Evolutionary conservation across 371 early-diverging fungal genomes (phyloP).

Genomic region (Dinochytrium kinnereticum): DNA sequence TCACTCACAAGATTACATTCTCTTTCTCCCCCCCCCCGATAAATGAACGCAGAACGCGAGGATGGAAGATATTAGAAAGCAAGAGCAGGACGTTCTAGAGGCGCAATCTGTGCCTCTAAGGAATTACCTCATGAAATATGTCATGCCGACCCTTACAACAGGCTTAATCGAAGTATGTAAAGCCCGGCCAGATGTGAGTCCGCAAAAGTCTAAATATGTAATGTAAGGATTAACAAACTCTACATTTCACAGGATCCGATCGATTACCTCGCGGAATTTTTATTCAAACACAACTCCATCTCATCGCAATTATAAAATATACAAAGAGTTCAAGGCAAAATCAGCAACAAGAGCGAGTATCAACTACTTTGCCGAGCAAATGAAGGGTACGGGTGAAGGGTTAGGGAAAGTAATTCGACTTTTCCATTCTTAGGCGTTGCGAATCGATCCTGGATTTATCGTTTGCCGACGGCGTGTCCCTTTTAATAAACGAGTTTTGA

Average conservation of each 20-base stretch:
- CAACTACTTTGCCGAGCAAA: no score
- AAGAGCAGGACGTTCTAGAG: constrained; percentile 63
- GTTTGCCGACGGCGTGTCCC: neutral
- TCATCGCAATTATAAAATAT: neutral
- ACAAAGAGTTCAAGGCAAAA: no score
- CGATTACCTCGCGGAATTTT: constrained; percentile 57
- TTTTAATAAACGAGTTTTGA: neutral
- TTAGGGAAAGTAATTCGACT: neutral
- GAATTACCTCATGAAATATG: constrained; percentile 60
- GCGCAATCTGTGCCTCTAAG: constrained; percentile 61
- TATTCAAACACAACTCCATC: constrained; percentile 39
- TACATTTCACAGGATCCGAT: constrained; percentile 49
- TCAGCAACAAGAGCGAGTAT: no score
- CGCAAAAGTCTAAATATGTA: neutral
- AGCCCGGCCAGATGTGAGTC: constrained; percentile 55
- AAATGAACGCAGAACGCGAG: constrained; percentile 41
- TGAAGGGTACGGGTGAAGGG: neutral
- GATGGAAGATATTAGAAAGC: constrained; percentile 58
- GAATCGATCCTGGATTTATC: neutral
- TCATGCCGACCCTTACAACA: constrained; percentile 60
- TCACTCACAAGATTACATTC: neutral
- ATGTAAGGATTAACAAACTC: neutral
- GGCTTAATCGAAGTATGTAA: constrained; percentile 63
- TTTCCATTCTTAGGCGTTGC: neutral
- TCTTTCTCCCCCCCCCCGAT: no score